Percentiles rank a stretch among this genome's conserved stretches.
Conservation (phyloP, 1,284 basidiomycete genomes). For the Boletus sp. region DNA sequence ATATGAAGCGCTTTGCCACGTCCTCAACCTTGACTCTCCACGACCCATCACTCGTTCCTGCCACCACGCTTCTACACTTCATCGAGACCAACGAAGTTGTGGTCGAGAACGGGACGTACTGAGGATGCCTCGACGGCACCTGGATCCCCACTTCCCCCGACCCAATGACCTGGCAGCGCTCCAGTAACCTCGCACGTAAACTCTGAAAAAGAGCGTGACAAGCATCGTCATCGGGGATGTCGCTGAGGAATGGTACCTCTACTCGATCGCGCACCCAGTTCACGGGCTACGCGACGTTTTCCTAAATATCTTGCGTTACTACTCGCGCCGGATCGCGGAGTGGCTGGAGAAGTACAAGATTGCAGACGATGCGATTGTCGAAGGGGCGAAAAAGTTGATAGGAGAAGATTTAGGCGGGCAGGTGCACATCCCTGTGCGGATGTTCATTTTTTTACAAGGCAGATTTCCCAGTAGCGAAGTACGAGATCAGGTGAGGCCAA, state of each 20-base stretch:
- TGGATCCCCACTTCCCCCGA: conserved; percentile 51
- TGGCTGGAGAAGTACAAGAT: conserved; percentile 43
- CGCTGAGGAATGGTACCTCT: too few species aligned
- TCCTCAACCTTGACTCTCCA: too few species aligned
- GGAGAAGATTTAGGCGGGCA: conserved; percentile 66
- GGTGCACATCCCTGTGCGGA: conserved; percentile 63
- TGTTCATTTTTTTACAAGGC: conserved; percentile 50
- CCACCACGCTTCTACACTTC: conserved; percentile 43
- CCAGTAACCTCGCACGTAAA: conserved; percentile 51
- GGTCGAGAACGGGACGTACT: conserved; percentile 56
- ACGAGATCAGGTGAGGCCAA: conserved; percentile 61
- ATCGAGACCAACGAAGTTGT: conserved; percentile 57
- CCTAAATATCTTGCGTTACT: conserved; percentile 61
- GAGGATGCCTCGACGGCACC: conserved; percentile 55
- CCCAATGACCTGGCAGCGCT: conserved; percentile 66
- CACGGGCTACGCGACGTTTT: conserved; percentile 52
- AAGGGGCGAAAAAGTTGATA: conserved; percentile 39
- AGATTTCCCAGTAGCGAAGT: conserved; percentile 62
- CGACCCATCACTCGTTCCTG: not conserved
- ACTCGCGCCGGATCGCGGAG: conserved; percentile 44
- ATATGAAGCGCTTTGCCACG: too few species aligned
- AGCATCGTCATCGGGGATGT: conserved; percentile 65
- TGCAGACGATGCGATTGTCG: conserved; percentile 35
- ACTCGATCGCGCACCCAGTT: too few species aligned
- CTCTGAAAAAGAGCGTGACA: conserved; percentile 56